Evolutionary conservation across 2,329 filamentous ascomycete genomes (phyloP).

Genomic region (Hawksworthiomyces lignivorus): DNA sequence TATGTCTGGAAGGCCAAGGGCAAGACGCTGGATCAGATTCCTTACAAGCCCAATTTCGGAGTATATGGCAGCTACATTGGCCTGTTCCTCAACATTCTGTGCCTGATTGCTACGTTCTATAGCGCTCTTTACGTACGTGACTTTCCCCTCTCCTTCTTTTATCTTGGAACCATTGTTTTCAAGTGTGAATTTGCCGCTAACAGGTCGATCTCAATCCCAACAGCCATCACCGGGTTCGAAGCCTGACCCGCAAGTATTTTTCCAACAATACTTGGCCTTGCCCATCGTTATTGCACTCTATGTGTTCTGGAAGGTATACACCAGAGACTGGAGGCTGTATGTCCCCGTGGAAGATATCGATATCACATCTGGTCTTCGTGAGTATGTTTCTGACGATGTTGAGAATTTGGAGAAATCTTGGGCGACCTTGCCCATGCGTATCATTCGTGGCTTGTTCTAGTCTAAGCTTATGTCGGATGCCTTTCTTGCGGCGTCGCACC

Average conservation of each 20-base stretch:
- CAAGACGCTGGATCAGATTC: constrained; percentile 40
- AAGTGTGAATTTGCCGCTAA: too few species aligned
- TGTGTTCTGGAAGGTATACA: constrained; percentile 56
- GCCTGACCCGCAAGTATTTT: constrained; percentile 44
- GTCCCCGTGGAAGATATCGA: constrained; percentile 53
- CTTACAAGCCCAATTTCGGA: constrained; percentile 43
- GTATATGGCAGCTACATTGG: constrained; percentile 63
- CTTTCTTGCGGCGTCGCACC: too few species aligned
- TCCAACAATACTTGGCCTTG: constrained; percentile 49
- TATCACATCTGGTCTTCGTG: constrained; percentile 49
- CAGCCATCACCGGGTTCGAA: constrained; percentile 26
- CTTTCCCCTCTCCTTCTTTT: neutral
- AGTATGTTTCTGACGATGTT: constrained; percentile 41
- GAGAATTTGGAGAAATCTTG: constrained; percentile 26
- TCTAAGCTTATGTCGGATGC: too few species aligned
- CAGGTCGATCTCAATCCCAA: neutral
- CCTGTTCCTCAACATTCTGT: constrained; percentile 56
- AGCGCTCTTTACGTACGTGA: constrained; percentile 48
- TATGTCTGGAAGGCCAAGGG: constrained; percentile 53
- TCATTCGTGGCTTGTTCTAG: constrained; percentile 29
- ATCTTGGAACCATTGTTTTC: neutral
- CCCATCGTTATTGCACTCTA: constrained; percentile 52
- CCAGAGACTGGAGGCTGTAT: constrained; percentile 46
- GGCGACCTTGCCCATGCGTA: constrained; percentile 27
- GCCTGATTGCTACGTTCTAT: constrained; percentile 67